Percentiles rank a stretch among this genome's conserved stretches.
These are phyloP conservation scores for Helminthosporium solani DNA, from an alignment of 2,329 filamentous ascomycete species.

Conservation along the genomic window DNA sequence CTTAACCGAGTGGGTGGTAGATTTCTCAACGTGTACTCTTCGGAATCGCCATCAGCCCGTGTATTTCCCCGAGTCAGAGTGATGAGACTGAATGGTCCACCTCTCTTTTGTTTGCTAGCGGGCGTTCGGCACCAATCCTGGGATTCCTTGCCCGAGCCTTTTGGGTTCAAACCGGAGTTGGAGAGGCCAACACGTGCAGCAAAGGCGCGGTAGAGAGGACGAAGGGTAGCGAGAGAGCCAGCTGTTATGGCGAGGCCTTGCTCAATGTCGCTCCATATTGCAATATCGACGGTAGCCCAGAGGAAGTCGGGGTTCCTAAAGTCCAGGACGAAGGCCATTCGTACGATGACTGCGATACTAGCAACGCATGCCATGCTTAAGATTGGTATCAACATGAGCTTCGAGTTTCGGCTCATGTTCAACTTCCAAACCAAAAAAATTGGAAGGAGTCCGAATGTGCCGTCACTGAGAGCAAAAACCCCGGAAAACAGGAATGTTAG, in stretches of 20 bases:
- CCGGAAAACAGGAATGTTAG: conserved; percentile 51
- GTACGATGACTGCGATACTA: conserved; percentile 37
- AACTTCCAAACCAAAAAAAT: conserved; percentile 55
- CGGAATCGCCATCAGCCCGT: conserved; percentile 17
- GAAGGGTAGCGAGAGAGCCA: conserved; percentile 39
- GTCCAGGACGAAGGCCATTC: conserved; percentile 39
- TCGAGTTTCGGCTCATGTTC: conserved; percentile 51
- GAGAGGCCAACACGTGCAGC: conserved; percentile 23
- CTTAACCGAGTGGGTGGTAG: conserved; percentile 27
- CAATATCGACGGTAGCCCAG: conserved; percentile 39
- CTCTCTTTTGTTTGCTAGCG: conserved; percentile 21
- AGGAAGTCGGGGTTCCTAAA: conserved; percentile 39
- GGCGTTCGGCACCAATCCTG: conserved; percentile 14
- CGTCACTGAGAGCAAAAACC: conserved; percentile 50
- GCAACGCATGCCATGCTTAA: conserved; percentile 53
- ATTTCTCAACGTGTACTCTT: conserved; percentile 25
- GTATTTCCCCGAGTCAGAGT: conserved; percentile 27
- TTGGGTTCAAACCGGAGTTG: conserved; percentile 13
- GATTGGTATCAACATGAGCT: conserved; percentile 50
- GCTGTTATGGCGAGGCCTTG: conserved; percentile 42
- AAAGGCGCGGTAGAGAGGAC: conserved; percentile 35
- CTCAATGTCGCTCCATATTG: conserved; percentile 42
- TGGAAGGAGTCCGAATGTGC: conserved; percentile 53
- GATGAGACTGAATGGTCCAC: conserved; percentile 23
- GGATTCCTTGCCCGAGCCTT: conserved; percentile 13